phyloP scores from a whole-genome alignment of 2,329 filamentous ascomycete species.

The Sphaerostilbella broomeana region DNA sequence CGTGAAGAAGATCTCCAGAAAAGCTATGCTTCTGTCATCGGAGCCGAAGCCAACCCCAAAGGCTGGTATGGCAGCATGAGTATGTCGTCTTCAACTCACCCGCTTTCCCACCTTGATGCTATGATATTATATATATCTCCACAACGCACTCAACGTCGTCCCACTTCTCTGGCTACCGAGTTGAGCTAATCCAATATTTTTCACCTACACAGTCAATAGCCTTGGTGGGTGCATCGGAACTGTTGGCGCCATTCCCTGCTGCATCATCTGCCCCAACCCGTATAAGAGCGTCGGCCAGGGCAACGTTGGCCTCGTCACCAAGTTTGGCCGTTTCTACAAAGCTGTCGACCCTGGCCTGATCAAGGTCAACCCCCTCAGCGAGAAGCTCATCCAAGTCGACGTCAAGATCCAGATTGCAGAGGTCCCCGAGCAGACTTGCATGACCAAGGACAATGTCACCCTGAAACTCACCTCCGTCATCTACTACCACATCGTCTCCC shows the following conservation, averaged over 20 bases:
- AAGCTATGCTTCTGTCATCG: slow-evolving; percentile 62
- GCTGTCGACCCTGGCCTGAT: slow-evolving; percentile 95
- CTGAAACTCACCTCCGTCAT: slow-evolving; percentile 92
- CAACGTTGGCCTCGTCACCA: slow-evolving; percentile 90
- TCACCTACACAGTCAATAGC: slow-evolving; percentile 51
- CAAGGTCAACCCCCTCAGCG: slow-evolving; percentile 93
- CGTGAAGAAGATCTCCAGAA: slow-evolving; percentile 77
- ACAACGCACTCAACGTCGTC: too few species aligned
- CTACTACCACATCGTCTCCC: slow-evolving; percentile 95
- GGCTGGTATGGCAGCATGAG: slow-evolving; percentile 90
- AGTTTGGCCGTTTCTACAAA: slow-evolving; percentile 90
- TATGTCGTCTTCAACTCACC: slow-evolving; percentile 35
- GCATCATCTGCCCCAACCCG: slow-evolving; percentile 86
- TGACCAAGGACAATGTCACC: slow-evolving; percentile 99
- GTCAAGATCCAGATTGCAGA: slow-evolving; percentile 99
- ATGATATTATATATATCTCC: background rate
- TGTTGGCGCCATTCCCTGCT: slow-evolving; percentile 83
- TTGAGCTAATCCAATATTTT: background rate
- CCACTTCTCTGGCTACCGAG: too few species aligned
- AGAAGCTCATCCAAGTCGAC: slow-evolving; percentile 84
- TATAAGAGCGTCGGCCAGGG: slow-evolving; percentile 91
- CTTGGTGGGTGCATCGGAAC: slow-evolving; percentile 71
- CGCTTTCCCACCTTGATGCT: background rate
- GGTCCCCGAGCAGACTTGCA: slow-evolving; percentile 93
- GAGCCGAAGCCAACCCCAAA: slow-evolving; percentile 61